Base-by-base conservation (phyloP, 139 green algal species). In the Penium margaritaceum region DNA sequence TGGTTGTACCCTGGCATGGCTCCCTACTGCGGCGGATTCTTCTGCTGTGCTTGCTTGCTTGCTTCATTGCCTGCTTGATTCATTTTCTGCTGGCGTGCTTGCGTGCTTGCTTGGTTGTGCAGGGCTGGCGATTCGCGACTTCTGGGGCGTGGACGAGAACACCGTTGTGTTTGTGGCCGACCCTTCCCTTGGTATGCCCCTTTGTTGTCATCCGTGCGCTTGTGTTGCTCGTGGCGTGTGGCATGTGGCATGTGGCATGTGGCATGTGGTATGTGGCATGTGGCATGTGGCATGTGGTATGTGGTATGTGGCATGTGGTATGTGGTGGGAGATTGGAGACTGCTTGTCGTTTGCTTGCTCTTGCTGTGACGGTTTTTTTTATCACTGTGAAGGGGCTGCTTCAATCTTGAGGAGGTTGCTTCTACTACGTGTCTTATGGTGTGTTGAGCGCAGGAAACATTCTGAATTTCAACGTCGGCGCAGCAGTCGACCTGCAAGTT, bases 381-480 rank as follows among this genome's bases (percentile, higher is more conserved):
- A n/a, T n/a, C n/a, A n/a, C n/a, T n/a, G n/a, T n/a, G n/a, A n/a
- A n/a, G n/a, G n/a, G n/a, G n/a, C n/a, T n/a, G n/a, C n/a, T n/a
- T n/a, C n/a, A n/a, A n/a, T n/a, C n/a, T n/a, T n/a, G n/a, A n/a
- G n/a, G n/a, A n/a, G n/a, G n/a, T n/a, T n/a, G n/a, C n/a, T n/a
- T n/a, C n/a, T n/a, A n/a, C n/a, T n/a, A n/a, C n/a, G n/a, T n/a
- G n/a, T n/a, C n/a, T n/a, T n/a, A n/a, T 5, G 1, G 21, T 1
- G 5, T 34, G 19, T 21, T 24, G 19, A n/a, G 5, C 60, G 57
- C 74, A 32, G 88, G 88, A 41, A 93, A 97, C 83, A 93, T 98
- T 68, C 83, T 98, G 3, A 98, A 98, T 83, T 96, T 98, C 85
- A 97, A 97, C 75, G 91, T 98, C 9, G 93, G 93, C 0, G 37